Base-by-base conservation (phyloP, 352 stramenopile genomes). In the Peronospora destructor region DNA sequence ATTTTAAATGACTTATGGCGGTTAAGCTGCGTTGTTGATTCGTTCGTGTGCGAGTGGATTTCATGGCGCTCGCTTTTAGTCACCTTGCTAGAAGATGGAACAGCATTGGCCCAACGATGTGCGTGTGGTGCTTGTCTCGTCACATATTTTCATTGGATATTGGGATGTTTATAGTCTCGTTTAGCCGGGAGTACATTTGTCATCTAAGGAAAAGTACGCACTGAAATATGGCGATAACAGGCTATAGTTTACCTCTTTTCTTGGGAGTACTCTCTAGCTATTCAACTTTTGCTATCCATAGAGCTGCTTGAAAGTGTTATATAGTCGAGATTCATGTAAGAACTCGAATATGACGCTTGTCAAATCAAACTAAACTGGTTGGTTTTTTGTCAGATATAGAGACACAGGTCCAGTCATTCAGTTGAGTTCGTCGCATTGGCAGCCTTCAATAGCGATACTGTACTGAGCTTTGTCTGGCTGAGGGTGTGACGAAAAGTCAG, bases 1-100 rank as follows among this genome's bases (percentile, higher is more conserved):
- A 61, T 88, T 88, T 45, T 88, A 84, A 49, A 43, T 36, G 23
- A 7, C n/a, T 29, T 30, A 11, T 52, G 14, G 6, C 11, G 47
- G 48, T 52, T 55, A 45, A 19, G 29, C 17, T 57, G 29, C 19
- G 52, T 55, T 49, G 35, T 57, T 28, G 10, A 64, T 59, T 34
- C 36, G 45, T 49, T 47, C 35, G 34, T 51, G 32, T 45, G 38
- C 32, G 35, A 41, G 38, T 56, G 16, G 33, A 55, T 42, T 58
- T 45, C 29, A 45, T 39, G 34, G 44, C 25, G 42, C 33, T 49
- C 10, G 33, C 41, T 50, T 49, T 50, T 41, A 32, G 33, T 50
- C 40, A 28, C 32, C 51, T 57, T 25, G 49, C 48, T 63, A 50
- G 51, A 56, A 32, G 30, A 48, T 11, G 25, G 49, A 55, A 45